Base-by-base conservation (phyloP, 192 early-diverging fungal genomes). In the Podila epigama region DNA sequence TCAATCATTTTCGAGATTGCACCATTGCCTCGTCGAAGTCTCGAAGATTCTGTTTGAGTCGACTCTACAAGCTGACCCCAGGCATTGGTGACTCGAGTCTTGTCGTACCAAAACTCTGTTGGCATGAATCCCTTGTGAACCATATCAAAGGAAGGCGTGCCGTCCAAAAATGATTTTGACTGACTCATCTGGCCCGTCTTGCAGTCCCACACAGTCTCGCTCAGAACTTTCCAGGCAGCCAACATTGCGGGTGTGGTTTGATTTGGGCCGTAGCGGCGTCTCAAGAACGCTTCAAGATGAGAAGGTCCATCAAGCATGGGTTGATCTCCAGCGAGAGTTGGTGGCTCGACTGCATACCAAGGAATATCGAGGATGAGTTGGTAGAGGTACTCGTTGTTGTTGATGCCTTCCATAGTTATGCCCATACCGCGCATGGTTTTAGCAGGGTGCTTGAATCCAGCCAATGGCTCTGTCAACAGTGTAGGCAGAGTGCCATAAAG, bases 361-460 rank as follows among this genome's bases (percentile, higher is more conserved):
- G 73, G 73, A 33, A 77, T 57, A 27, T 77, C 73, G 9, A 77
- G 39, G 22, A 77, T 50, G 35, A 77, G 31, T 29, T 77, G 73
- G 35, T 77, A 77, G 13, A 77, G 37, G 51, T 68, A 77, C 56
- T 77, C 73, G 34, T 77, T 77, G 61, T 77, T 77, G 56, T 77
- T 77, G 56, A 77, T 77, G 18, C 73, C 73, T 22, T 77, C 73
- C 73, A 77, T 77, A 2, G 73, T 77, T 27, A 77, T 68, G 0
- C 73, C 73, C 66, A 77, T 68, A 9, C 73, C 73, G 16, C 65
- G 65, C 73, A 77, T 77, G 27, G 35, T 29, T 51, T 77, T 77
- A 22, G 60, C 29, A 0, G 42, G 18, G 22, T 64, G 60, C 11
- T 64, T 51, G 18, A 56, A 63, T 29, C 65, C 73, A 27, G 27